These are phyloP conservation scores for Eimeria praecox DNA, from an alignment of 169 alveolate species.

Conservation along the genomic window DNA sequence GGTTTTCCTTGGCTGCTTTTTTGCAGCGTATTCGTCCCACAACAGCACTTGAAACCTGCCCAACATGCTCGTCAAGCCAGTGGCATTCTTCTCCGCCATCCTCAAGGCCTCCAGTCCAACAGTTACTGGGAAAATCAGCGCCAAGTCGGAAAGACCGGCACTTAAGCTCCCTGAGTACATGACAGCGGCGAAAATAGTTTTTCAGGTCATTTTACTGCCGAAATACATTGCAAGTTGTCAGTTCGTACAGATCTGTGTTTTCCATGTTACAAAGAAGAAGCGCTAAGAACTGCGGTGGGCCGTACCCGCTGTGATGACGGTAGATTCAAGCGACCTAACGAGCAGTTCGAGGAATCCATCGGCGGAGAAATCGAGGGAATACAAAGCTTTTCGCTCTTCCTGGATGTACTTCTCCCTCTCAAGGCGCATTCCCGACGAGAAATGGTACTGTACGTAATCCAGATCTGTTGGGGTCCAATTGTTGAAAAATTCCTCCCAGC, in stretches of 20 bases:
- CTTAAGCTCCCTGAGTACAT: conserved; percentile 19
- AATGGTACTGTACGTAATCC: conserved; percentile 54
- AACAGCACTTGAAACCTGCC: conserved; percentile 23
- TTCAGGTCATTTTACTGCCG: not conserved
- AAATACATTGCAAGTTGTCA: not conserved
- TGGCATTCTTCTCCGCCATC: conserved; percentile 64
- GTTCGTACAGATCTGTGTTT: not conserved
- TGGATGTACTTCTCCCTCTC: conserved; percentile 10
- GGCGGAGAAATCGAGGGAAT: conserved; percentile 49
- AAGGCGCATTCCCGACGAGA: conserved; percentile 38
- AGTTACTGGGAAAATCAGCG: conserved; percentile 4
- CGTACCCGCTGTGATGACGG: conserved; percentile 59
- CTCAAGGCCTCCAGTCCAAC: conserved; percentile 52
- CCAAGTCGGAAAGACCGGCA: conserved; percentile 54
- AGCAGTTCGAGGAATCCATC: conserved; percentile 19
- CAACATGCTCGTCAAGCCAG: conserved; percentile 55
- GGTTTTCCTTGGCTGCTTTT: not conserved
- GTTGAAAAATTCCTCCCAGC: conserved; percentile 59
- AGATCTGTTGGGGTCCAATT: conserved; percentile 33
- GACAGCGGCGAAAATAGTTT: not conserved
- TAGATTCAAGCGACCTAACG: conserved; percentile 50
- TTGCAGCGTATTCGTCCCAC: conserved; percentile 63
- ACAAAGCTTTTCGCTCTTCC: conserved; percentile 5
- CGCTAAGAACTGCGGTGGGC: not conserved
- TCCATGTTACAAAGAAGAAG: not conserved